Evolutionary conservation across 108 stramenopile genomes (phyloP), one percentile per base, ranked within the genome.

Genomic region (Conticribra guillardii): DNA sequence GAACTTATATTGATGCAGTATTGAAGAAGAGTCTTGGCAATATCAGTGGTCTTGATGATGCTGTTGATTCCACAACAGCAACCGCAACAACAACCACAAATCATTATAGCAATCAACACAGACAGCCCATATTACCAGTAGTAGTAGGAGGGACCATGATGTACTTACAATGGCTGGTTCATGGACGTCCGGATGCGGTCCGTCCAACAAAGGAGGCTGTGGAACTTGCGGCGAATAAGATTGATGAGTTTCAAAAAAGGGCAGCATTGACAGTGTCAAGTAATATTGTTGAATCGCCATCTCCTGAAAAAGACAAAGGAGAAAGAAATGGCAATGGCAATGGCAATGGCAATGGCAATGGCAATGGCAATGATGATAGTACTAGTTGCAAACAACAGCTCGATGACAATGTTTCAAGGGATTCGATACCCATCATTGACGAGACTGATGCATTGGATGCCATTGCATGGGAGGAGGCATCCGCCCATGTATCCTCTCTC

Each of bases 101-200:
- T 17, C 17, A 32, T 19, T 16, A 19, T 11, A 32, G 37, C 24
- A 17, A 19, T 34, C 59, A 19, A 19, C 44, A 57, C n/a, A 63
- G 69, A 59, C 17, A 31, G 33, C 30, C 64, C 16, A 53, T 91
- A 11, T 69, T 91, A 28, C 90, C 90, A 19, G 87, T 97, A 9
- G 88, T 97, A 17, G 91, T 92, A 18, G 96, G 96, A 23, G 96
- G 96, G 0, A 94, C 93, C n/a, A 96, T 96, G 93, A 97, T 99
- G 96, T 99, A 98, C 73, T 54, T 96, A 0, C 87, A 97, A 48
- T 99, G 98, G 98, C 87, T 99, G 17, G 92, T 98, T 0, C 90
- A 96, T 62, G 98, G 98, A 24, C 64, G 77, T 54, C 98, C 98
- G 0, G 96, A 99, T 76, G 97, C 96, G 9, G 78, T 87, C n/a